These are phyloP conservation scores for Clitopilus passeckerianus DNA, from an alignment of 768 basidiomycete genomes.

Conservation along the genomic window DNA sequence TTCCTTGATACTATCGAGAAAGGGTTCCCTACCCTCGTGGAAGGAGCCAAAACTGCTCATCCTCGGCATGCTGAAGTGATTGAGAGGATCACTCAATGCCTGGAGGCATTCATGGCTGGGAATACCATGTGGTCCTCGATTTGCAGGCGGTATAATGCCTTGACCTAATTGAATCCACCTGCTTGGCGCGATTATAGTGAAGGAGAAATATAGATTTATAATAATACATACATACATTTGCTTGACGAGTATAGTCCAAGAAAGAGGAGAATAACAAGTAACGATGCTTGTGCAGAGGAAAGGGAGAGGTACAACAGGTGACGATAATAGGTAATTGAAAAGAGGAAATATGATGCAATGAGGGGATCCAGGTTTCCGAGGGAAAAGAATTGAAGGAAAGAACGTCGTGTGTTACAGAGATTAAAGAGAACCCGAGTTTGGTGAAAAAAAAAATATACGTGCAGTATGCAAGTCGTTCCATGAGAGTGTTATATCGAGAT, in stretches of 20 bases:
- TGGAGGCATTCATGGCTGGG: neutral
- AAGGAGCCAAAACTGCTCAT: neutral
- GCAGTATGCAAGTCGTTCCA: neutral
- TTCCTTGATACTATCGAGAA: neutral
- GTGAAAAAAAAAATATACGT: neutral
- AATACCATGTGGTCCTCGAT: neutral
- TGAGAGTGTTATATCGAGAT: neutral
- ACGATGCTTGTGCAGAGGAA: neutral
- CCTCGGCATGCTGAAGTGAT: neutral
- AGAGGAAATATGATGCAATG: neutral
- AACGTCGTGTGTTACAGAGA: neutral
- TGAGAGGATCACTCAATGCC: neutral
- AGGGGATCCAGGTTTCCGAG: neutral
- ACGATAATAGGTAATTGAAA: neutral
- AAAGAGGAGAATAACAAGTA: neutral
- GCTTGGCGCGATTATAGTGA: neutral
- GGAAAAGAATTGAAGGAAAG: neutral
- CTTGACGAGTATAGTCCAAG: slow-evolving; percentile 2
- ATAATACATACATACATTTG: slow-evolving; percentile 22
- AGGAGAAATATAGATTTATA: slow-evolving; percentile 5
- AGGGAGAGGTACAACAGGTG: neutral
- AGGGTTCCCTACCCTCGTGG: neutral
- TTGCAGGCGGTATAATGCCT: neutral
- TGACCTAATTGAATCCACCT: neutral
- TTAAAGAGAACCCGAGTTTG: neutral